Percentiles rank a stretch among this genome's conserved stretches.
Evolutionary conservation across 2,329 filamentous ascomycete genomes (phyloP).

Genomic region (Talaromyces sp.): DNA sequence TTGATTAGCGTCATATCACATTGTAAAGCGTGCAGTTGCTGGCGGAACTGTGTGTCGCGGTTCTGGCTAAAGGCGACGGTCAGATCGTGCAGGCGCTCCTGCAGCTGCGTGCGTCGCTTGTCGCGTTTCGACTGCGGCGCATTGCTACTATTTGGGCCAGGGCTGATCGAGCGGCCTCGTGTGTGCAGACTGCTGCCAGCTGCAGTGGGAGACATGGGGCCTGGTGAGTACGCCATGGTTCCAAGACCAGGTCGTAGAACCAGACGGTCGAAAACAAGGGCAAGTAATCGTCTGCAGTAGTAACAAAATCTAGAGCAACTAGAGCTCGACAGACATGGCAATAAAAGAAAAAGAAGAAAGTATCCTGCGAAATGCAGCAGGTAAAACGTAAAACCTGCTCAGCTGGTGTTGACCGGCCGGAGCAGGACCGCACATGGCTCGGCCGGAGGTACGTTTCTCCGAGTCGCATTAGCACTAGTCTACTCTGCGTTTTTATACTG

Average conservation of each 20-base stretch:
- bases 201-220: slow-evolving; percentile 26
- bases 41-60: slow-evolving; percentile 76
- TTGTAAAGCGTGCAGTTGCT: slow-evolving; percentile 87
- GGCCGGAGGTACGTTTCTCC: slow-evolving; percentile 1
- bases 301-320: not conserved
- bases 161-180: slow-evolving; percentile 25
- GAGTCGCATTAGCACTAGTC: not conserved
- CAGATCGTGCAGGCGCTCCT: slow-evolving; percentile 71
- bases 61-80: slow-evolving; percentile 73
- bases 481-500: no score
- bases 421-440: slow-evolving; percentile 6
- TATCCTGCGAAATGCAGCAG: not conserved
- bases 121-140: slow-evolving; percentile 72
- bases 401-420: slow-evolving; percentile 1
- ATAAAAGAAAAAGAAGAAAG: not conserved
- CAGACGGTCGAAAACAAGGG: not conserved
- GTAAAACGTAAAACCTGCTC: not conserved
- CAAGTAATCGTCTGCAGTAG: not conserved
- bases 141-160: slow-evolving; percentile 18
- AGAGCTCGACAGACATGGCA: not conserved
- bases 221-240: slow-evolving; percentile 36
- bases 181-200: slow-evolving; percentile 17
- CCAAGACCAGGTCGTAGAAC: not conserved
- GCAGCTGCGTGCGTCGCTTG: slow-evolving; percentile 76
- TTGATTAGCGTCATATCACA: slow-evolving; percentile 82